Base-by-base conservation (phyloP, 2,329 filamentous ascomycete species). In the Thelonectria rubi region DNA sequence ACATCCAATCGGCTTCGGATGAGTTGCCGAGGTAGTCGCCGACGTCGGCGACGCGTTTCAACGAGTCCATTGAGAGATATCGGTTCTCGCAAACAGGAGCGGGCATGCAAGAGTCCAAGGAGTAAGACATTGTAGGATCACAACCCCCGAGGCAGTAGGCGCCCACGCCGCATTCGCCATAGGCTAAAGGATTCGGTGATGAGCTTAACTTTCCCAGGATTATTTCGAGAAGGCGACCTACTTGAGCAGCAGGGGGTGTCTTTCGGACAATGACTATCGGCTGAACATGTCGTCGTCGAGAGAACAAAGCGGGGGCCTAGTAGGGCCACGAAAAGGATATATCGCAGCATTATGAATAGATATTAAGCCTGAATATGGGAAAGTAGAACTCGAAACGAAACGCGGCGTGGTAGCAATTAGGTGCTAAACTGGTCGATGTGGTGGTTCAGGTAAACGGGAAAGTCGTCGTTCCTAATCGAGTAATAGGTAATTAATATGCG, bases 131-230 rank as follows among this genome's bases (percentile, higher is more conserved):
- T 73, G 88, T 86, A 24, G 93, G 92, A 76, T 98, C 94, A 81
- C 95, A 99, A 65, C 95, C 95, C 71, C 95, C 95, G 17, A 99
- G 87, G 75, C 95, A 99, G 84, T 91, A 98, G 57, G 94, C 95
- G 72, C 95, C 95, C 55, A 93, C 88, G 80, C 94, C 95, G 74
- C 95, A 98, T 78, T 94, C 84, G 72, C 92, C 92, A 78, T 97
- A 98, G 78, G 95, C 93, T 97, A 72, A 50, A 20, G 21, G 30
- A 15, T 7, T 11, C 18, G 24, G 12, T 55, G 14, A 53, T 14
- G 21, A 17, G 3, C n/a, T 10, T 2, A 5, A 9, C 11, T 2
- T 15, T 40, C 9, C 24, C 7, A 24, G 24, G 24, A 24, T 34
- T 3, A 2, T 9, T 40, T 3, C 1, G 24, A 24, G 32, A 4